Percentiles rank a stretch among this genome's conserved stretches.
Conservation (phyloP, 495 filamentous ascomycete species). For the Elasticomyces elasticus region DNA sequence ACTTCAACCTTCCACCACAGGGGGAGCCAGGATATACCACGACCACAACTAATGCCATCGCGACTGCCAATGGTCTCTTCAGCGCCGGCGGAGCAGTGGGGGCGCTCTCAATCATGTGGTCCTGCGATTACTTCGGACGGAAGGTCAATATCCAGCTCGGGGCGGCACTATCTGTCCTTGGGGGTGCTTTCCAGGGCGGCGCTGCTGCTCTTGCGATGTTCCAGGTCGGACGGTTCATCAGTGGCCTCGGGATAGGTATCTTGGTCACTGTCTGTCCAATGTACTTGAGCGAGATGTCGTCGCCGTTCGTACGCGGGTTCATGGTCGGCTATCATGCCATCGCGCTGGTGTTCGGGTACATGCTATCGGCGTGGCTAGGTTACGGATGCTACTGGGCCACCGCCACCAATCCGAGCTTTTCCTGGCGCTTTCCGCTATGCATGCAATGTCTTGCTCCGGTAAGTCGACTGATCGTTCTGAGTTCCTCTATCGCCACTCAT, state of each 20-base stretch:
- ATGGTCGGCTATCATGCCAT: constrained; percentile 15
- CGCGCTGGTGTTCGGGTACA: constrained; percentile 17
- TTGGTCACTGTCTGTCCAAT: constrained; percentile 18
- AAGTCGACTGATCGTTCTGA: too few relatives aligned
- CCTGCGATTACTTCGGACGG: constrained; percentile 9
- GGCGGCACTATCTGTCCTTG: constrained; percentile 8
- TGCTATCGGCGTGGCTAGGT: constrained; percentile 15
- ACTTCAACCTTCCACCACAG: constrained; percentile 35
- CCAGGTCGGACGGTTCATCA: constrained; percentile 13
- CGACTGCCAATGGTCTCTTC: constrained; percentile 18
- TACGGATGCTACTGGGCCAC: constrained; percentile 19
- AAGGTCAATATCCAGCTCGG: constrained; percentile 19
- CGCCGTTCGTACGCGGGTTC: constrained; percentile 14
- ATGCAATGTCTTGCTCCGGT: constrained; percentile 10
- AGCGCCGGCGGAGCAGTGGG: constrained; percentile 16
- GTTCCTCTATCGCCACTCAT: too few relatives aligned
- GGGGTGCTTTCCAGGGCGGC: constrained; percentile 16
- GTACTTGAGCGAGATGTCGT: constrained; percentile 18
- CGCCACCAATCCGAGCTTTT: constrained; percentile 1
- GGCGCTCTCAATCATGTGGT: constrained; percentile 17
- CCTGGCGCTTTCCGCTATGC: constrained; percentile 18
- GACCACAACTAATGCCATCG: constrained; percentile 12
- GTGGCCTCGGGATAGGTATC: constrained; percentile 13
- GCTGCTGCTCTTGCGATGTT: constrained; percentile 19
- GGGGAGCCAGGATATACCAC: constrained; percentile 34